These are phyloP conservation scores for Aspergillus flavus DNA, from an alignment of 2,329 filamentous ascomycete genomes.

Conservation along the genomic window DNA sequence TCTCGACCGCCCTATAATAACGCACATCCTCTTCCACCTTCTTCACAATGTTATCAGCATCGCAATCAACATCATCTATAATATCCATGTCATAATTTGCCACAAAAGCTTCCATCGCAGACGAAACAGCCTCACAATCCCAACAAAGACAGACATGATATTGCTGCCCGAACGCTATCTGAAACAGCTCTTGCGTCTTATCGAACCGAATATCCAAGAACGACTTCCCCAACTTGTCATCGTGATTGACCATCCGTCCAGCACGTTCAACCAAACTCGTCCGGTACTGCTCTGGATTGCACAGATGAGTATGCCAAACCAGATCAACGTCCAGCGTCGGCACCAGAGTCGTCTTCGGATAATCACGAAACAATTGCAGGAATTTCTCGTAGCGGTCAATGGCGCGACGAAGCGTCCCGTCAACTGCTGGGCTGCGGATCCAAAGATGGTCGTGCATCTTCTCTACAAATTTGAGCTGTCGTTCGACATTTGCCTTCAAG, in stretches of 20 bases:
- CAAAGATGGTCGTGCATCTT: constrained; percentile 78
- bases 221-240: constrained; percentile 73
- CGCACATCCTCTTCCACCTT: not conserved
- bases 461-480: constrained; percentile 45
- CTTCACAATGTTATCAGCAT: not conserved
- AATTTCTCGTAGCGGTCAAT: constrained; percentile 54
- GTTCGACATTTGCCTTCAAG: constrained; percentile 44
- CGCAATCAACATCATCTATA: not conserved
- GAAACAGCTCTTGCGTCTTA: constrained; percentile 15
- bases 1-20: not conserved
- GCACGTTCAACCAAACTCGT: constrained; percentile 35
- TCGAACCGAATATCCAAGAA: constrained; percentile 64
- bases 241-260: constrained; percentile 69
- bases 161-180: constrained; percentile 58
- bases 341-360: constrained; percentile 35
- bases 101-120: constrained; percentile 2
- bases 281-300: constrained; percentile 40
- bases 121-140: constrained; percentile 70
- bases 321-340: constrained; percentile 40
- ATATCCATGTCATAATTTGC: not conserved
- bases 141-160: constrained; percentile 74
- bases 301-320: constrained; percentile 39
- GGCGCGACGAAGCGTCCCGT: constrained; percentile 64
- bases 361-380: constrained; percentile 40
- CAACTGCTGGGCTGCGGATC: constrained; percentile 70